A percentile compares a stretch with the other conserved stretches of the same genome.
Conservation (phyloP, 2,329 filamentous ascomycete species). For the Ophiostoma tasmaniense region DNA sequence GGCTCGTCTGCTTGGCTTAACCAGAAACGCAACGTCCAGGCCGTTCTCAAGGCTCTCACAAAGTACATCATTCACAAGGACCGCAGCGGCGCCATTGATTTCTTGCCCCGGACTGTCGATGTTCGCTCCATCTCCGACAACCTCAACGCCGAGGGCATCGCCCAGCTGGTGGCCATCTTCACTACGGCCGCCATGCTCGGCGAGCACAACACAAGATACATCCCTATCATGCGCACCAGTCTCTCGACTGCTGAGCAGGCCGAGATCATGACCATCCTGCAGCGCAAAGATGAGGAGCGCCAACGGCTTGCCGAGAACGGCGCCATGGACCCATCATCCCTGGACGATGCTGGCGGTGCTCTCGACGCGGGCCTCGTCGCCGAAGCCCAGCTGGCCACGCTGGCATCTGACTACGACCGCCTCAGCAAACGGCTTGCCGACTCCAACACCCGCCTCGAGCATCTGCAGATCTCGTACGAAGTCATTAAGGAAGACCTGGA, state of each 20-base stretch:
- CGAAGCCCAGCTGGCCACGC: conserved; percentile 46
- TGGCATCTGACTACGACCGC: conserved; percentile 43
- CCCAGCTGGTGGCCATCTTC: conserved; percentile 28
- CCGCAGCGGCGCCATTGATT: conserved; percentile 20
- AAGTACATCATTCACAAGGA: conserved; percentile 49
- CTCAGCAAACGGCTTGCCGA: conserved; percentile 51
- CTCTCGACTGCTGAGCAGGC: conserved; percentile 32
- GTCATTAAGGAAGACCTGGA: conserved; percentile 56
- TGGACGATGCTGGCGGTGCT: conserved; percentile 31
- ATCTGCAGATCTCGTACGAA: conserved; percentile 55
- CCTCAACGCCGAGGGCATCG: conserved; percentile 20
- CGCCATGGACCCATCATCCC: conserved; percentile 24
- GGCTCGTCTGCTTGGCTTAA: conserved; percentile 37
- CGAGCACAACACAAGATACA: conserved; percentile 25
- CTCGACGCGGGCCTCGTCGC: conserved; percentile 48
- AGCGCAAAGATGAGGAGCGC: conserved; percentile 39
- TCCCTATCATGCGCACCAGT: conserved; percentile 27
- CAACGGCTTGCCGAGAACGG: conserved; percentile 18
- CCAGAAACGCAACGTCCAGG: conserved; percentile 88
- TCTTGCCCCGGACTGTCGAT: conserved; percentile 21
- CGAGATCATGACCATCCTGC: conserved; percentile 41
- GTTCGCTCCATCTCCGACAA: conserved; percentile 22
- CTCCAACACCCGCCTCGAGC: conserved; percentile 50
- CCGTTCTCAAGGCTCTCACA: conserved; percentile 76
- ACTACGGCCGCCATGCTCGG: conserved; percentile 31